A percentile compares a stretch with the other conserved stretches of the same genome.
phyloP scores from a whole-genome alignment of 2,329 filamentous ascomycete genomes.

The Colletotrichum sublineola region DNA sequence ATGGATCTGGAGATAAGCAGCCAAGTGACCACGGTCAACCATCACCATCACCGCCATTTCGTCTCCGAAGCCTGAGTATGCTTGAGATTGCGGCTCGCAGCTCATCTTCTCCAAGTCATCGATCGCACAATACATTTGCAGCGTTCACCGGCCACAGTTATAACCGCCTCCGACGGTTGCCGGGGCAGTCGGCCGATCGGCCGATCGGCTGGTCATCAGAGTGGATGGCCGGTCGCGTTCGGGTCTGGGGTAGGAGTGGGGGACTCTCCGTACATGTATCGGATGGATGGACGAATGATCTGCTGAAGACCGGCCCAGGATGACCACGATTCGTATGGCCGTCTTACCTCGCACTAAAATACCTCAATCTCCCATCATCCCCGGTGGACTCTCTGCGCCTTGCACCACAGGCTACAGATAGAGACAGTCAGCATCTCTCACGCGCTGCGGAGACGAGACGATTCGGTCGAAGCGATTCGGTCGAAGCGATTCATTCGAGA shows the following conservation, averaged over 20 bases:
- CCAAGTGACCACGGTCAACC: neutral
- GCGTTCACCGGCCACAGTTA: neutral
- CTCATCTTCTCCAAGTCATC: neutral
- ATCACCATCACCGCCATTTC: neutral
- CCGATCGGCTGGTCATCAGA: neutral
- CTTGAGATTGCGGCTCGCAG: neutral
- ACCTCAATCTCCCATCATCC: neutral
- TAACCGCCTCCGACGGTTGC: neutral
- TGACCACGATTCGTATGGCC: neutral
- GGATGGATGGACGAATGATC: neutral
- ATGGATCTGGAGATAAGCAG: neutral
- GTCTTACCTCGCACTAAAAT: conserved; percentile 1
- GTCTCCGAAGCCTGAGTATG: too few species aligned
- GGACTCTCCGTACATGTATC: neutral
- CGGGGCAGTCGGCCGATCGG: too few species aligned
- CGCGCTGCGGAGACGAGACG: conserved; percentile 14
- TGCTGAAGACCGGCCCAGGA: neutral
- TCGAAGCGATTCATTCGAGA: neutral
- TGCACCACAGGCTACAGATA: conserved; percentile 8
- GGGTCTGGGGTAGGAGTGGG: neutral
- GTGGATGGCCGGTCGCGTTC: neutral
- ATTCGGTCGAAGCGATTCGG: neutral
- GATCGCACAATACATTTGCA: neutral
- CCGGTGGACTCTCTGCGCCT: conserved; percentile 9
- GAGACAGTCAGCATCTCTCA: neutral